Percentiles rank a stretch among this genome's conserved stretches.
Evolutionary conservation across 1,284 basidiomycete genomes (phyloP).

Genomic region (Malassezia dermatis): DNA sequence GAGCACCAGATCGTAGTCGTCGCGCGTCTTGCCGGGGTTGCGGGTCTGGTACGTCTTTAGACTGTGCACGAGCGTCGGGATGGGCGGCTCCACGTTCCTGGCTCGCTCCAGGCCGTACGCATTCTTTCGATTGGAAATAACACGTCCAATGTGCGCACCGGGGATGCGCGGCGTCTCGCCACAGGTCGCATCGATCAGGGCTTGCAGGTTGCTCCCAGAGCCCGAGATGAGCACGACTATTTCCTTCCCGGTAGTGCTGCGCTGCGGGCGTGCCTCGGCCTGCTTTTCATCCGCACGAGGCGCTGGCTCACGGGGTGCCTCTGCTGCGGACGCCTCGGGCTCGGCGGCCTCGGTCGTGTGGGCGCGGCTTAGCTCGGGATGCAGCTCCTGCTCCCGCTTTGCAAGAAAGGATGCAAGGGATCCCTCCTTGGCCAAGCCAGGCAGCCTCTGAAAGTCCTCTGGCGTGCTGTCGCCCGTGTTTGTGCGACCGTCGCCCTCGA

Average conservation of each 20-base stretch:
- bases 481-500: constrained; percentile 37
- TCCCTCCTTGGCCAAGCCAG: constrained; percentile 26
- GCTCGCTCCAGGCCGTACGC: constrained; percentile 82
- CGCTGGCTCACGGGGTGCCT: background rate
- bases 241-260: constrained; percentile 23
- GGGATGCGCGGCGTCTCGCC: constrained; percentile 50
- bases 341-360: constrained; percentile 14
- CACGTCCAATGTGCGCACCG: constrained; percentile 62
- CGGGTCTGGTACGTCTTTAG: constrained; percentile 73
- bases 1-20: constrained; percentile 77
- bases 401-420: constrained; percentile 39
- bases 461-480: constrained; percentile 33
- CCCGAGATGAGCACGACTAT: constrained; percentile 45
- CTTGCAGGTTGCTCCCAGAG: constrained; percentile 76
- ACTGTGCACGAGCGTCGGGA: constrained; percentile 72
- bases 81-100: constrained; percentile 57
- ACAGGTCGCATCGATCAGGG: constrained; percentile 76
- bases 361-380: background rate
- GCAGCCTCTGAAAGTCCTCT: constrained; percentile 26
- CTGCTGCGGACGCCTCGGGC: background rate
- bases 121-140: constrained; percentile 83
- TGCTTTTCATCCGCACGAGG: background rate
- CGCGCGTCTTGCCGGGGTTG: constrained; percentile 60
- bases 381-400: constrained; percentile 19
- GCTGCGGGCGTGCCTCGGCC: background rate